Evolutionary conservation across 305 asterid genomes (phyloP), one percentile per base, ranked within the genome.

Genomic region (Rubia occidens): DNA sequence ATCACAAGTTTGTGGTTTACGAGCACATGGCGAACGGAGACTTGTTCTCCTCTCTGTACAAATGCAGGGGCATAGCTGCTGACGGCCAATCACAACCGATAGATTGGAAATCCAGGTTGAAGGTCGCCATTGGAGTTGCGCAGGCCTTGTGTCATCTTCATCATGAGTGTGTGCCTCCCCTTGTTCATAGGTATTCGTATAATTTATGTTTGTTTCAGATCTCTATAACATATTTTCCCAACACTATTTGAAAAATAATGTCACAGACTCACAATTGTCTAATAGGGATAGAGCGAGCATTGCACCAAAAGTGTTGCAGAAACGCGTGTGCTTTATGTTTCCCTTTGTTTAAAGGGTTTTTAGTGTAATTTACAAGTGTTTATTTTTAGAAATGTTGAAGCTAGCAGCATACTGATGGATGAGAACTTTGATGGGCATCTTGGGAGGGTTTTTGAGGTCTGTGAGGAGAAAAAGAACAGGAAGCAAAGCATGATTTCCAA

Each of bases 371-470:
- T 18, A 35, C 17, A 56, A 66, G 77, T 69, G 66, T 58, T 45
- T 5, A 64, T 42, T 66, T 70, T 67, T 78, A 91, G 98, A 87
- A 95, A 91, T 79, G 75, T 91, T 70, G 95, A 85, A 89, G 88
- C 96, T 51, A 85, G 95, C 79, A 87, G 97, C 78, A 82, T 91
- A 77, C 86, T 91, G 74, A 95, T 92, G 54, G 96, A 92, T 56
- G 95, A 92, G 71, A 83, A 82, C 76, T 89, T 77, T 43, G 95
- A 89, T 82, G 96, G 88, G 63, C 79, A 95, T 42, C 74, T 91
- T 58, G 96, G 96, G 71, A 91, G 98, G 71, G 79, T 88, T 75
- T 80, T 84, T 63, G 81, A 81, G 67, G 90, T 83, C 70, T 86
- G 91, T 78, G 78, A 83, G 73, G 91, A 87, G 84, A 85, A 20